Evolutionary conservation across 2,329 filamentous ascomycete genomes (phyloP), one percentile per base, ranked within the genome.

Genomic region (Podosphaera aphanis): DNA sequence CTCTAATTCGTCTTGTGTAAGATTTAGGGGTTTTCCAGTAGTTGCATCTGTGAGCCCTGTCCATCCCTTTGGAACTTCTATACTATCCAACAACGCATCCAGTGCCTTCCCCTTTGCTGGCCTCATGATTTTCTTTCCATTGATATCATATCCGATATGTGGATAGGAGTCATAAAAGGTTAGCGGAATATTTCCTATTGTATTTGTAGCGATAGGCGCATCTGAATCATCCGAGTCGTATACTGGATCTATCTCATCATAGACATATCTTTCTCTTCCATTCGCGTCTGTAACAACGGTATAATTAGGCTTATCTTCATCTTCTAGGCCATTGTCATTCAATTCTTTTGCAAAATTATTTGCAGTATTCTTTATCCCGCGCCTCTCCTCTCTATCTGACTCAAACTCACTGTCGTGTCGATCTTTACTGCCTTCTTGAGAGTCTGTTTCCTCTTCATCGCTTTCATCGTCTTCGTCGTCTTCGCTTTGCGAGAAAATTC

Each of bases 81-180:
- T 98, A 63, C 83, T 94, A 57, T 98, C 88, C 8, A 98, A 69
- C 38, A 98, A 70, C 11, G 85, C 84, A 66, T 98, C 90, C 27
- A 98, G 66, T 31, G 90, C 90, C 60, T 93, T 81, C 45, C 88
- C 88, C 54, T 85, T 88, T 3, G 92, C 90, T 5, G 90, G 90
- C 45, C 90, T 80, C 77, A 93, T 83, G 52, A 98, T 93, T 63
- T 83, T 92, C 71, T 92, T 94, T 62, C 90, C 90, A 62, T 98
- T 93, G 66, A 98, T 95, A 57, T 94, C 83, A 64, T 98, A 98
- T 49, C 90, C 90, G 59, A 98, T 94, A 61, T 98, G 90, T 44
- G 90, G 90, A 60, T 94, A 98, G 31, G 83, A 81, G 61, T 98
- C 90, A 66, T 98, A 98, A 64, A 93, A 95, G 2, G 82, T 80